phyloP scores from a whole-genome alignment of 306 rosid genomes.

The Urtica urens region DNA sequence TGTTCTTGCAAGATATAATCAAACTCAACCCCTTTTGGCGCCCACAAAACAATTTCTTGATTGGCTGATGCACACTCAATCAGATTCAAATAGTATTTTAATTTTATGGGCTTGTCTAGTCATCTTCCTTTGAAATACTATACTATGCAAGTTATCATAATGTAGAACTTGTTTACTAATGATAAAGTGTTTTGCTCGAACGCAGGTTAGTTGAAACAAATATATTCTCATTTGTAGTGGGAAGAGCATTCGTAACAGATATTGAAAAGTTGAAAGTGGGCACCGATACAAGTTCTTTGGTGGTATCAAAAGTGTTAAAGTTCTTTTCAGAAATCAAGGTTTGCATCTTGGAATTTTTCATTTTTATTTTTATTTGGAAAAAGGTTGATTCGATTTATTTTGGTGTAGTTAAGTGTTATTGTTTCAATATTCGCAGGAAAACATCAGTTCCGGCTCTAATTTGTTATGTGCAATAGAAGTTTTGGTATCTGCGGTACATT shows the following conservation, averaged over 20 bases:
- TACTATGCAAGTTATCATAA: too few species aligned
- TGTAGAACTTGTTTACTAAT: too few species aligned
- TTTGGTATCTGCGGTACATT: conserved; percentile 88
- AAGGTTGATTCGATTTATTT: too few species aligned
- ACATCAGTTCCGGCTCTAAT: conserved; percentile 78
- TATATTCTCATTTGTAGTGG: conserved; percentile 96
- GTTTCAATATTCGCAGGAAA: conserved; percentile 56
- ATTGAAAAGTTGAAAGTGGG: conserved; percentile 78
- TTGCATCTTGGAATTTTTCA: conserved; percentile 20
- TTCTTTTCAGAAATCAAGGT: conserved; percentile 88
- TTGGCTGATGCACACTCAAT: too few species aligned
- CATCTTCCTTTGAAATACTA: too few species aligned
- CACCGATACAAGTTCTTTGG: conserved; percentile 75
- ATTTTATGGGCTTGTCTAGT: too few species aligned
- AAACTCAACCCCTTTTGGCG: too few species aligned
- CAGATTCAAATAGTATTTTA: too few species aligned
- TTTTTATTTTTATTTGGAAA: conserved; percentile 4
- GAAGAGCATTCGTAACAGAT: conserved; percentile 99
- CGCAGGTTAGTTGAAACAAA: conserved; percentile 98
- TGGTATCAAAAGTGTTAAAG: conserved; percentile 53
- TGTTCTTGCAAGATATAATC: too few species aligned
- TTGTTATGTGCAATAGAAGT: conserved; percentile 77
- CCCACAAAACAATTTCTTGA: too few species aligned
- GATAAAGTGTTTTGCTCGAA: conserved; percentile 23
- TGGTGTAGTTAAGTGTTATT: conserved; percentile 11